Conservation (phyloP, 345 rosid genomes). For the Carallia brachiata region DNA sequence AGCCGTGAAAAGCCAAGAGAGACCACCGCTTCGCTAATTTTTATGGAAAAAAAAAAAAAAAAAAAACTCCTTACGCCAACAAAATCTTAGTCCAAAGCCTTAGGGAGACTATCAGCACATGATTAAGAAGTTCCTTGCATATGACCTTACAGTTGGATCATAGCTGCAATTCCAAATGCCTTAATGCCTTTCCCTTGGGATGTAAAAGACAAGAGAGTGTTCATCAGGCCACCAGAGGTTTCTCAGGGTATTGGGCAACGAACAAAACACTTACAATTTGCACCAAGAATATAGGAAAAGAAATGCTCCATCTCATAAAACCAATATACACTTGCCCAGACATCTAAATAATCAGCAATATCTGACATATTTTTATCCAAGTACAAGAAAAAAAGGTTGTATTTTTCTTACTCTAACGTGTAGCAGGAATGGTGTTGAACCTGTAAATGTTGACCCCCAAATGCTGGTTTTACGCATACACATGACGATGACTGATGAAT, state of each 20-base stretch:
- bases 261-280: no score
- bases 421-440: conserved; percentile 17
- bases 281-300: no score
- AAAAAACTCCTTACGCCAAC: neutral
- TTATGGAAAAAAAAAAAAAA: neutral
- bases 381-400: conserved; percentile 14
- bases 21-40: no score
- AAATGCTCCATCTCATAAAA: neutral
- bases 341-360: conserved; percentile 28
- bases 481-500: conserved; percentile 7
- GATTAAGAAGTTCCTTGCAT: neutral
- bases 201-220: no score
- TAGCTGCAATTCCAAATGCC: neutral
- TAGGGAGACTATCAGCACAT: neutral
- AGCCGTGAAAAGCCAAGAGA: no score
- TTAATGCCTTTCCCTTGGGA: neutral
- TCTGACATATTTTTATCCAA: conserved; percentile 12
- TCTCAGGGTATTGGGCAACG: no score
- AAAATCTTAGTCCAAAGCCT: neutral
- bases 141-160: neutral
- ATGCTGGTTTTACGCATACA: conserved; percentile 13
- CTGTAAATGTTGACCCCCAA: neutral
- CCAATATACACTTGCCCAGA: conserved; percentile 21
- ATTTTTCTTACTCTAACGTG: conserved; percentile 7
- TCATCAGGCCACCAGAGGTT: no score